Evolutionary conservation across 2,329 filamentous ascomycete genomes (phyloP).

Genomic region (Ophiocordyceps robertsii): DNA sequence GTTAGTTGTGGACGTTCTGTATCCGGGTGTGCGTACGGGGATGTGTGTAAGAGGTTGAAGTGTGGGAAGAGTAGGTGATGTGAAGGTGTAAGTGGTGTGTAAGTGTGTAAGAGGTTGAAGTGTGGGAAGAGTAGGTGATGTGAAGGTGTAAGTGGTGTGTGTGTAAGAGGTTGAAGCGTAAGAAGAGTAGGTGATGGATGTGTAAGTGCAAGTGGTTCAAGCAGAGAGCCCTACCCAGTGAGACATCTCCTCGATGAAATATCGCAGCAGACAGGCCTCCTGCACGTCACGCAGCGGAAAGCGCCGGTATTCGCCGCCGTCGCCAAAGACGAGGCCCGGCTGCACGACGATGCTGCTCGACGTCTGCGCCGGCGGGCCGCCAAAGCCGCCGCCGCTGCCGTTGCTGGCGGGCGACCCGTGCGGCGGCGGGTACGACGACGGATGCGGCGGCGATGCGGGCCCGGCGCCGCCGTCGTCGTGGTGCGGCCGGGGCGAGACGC

Average conservation of each 20-base stretch:
- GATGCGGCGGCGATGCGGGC: background rate
- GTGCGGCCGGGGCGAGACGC: too few relatives aligned
- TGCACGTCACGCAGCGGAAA: slow-evolving; percentile 21
- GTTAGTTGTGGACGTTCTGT: too few relatives aligned
- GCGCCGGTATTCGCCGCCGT: slow-evolving; percentile 3
- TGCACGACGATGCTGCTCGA: background rate
- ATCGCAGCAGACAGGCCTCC: slow-evolving; percentile 23
- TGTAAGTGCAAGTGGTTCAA: too few relatives aligned
- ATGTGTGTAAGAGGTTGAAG: background rate
- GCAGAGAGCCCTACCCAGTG: slow-evolving; percentile 21
- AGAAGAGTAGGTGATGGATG: too few relatives aligned
- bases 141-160: too few relatives aligned
- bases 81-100: too few relatives aligned
- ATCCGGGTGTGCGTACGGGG: too few relatives aligned
- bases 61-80: too few relatives aligned
- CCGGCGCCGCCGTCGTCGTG: too few relatives aligned
- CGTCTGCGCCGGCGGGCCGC: background rate
- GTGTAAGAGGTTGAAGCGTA: background rate
- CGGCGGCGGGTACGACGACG: background rate
- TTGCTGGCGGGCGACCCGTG: background rate
- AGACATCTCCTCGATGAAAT: slow-evolving; percentile 25
- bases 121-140: too few relatives aligned
- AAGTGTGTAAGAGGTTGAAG: too few relatives aligned
- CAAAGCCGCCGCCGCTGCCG: background rate
- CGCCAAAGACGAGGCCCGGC: background rate